Conservation (phyloP, 805 yeast genomes). For the Lipomyces lipofer region DNA sequence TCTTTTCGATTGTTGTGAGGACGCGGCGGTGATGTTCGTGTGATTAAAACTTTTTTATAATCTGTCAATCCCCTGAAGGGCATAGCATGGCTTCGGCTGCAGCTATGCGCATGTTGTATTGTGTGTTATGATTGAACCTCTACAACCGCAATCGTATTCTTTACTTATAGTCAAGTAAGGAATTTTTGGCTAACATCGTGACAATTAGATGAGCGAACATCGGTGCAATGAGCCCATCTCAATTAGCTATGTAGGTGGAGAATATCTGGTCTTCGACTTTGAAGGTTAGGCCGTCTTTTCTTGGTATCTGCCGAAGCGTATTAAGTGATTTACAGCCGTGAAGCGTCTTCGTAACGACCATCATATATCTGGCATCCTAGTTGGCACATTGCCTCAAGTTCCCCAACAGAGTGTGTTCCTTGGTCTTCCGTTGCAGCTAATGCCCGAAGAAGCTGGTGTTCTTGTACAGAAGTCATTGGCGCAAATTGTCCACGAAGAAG, state of each 20-base stretch:
- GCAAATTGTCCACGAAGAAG: slow-evolving; percentile 46
- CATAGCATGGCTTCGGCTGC: slow-evolving; percentile 2
- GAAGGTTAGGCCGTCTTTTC: too few relatives aligned
- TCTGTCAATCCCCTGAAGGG: slow-evolving; percentile 37
- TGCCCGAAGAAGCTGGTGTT: slow-evolving; percentile 73
- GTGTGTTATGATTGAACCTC: slow-evolving; percentile 12
- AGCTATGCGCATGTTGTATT: slow-evolving; percentile 17
- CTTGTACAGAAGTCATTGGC: slow-evolving; percentile 44
- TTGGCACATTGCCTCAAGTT: slow-evolving; percentile 84
- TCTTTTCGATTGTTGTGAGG: too few relatives aligned
- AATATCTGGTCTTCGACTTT: slow-evolving; percentile 29
- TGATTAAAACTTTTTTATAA: slow-evolving; percentile 32
- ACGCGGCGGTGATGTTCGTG: slow-evolving; percentile 1
- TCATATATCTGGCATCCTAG: slow-evolving; percentile 72
- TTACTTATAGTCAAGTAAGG: background rate
- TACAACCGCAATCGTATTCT: background rate
- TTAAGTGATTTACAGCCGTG: too few relatives aligned
- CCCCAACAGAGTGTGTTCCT: slow-evolving; percentile 91
- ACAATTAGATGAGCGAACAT: too few relatives aligned
- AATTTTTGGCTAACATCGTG: too few relatives aligned
- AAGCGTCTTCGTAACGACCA: slow-evolving; percentile 53
- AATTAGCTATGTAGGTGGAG: slow-evolving; percentile 26
- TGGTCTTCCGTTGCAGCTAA: slow-evolving; percentile 76
- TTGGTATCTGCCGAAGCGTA: too few relatives aligned
- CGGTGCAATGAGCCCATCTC: background rate